Evolutionary conservation across 2,329 filamentous ascomycete genomes (phyloP).

Genomic region (Phaeoacremonium minimum): DNA sequence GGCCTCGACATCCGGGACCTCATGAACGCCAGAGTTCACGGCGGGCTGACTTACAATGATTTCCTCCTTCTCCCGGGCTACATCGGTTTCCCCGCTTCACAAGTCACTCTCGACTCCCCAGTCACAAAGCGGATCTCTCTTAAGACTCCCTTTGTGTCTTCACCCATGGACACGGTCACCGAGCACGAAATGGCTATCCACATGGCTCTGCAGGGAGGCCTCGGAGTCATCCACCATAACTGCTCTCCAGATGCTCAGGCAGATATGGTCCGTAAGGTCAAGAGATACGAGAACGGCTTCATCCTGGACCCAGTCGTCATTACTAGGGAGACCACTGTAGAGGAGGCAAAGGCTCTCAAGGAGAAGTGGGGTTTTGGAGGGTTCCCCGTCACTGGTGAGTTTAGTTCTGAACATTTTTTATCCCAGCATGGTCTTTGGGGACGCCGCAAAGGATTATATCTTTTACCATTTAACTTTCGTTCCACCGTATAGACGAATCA

Average conservation of each 20-base stretch:
- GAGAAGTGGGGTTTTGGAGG: conserved; percentile 98
- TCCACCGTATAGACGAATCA: conserved; percentile 93
- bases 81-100: conserved; percentile 93
- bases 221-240: conserved; percentile 98
- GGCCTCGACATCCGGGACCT: conserved; percentile 83
- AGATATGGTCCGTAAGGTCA: conserved; percentile 98
- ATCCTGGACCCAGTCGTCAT: conserved; percentile 95
- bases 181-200: conserved; percentile 99
- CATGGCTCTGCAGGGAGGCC: conserved; percentile 82
- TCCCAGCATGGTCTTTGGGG: too few relatives aligned
- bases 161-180: conserved; percentile 99
- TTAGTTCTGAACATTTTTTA: too few relatives aligned
- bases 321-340: conserved; percentile 79
- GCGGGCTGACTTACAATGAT: conserved; percentile 97
- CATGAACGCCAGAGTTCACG: conserved; percentile 86
- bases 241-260: conserved; percentile 96
- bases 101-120: conserved; percentile 82
- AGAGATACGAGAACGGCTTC: conserved; percentile 99
- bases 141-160: conserved; percentile 95
- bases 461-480: conserved; percentile 97
- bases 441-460: too few relatives aligned
- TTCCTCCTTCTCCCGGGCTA: conserved; percentile 96
- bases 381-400: conserved; percentile 96
- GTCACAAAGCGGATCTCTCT: conserved; percentile 93
- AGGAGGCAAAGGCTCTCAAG: conserved; percentile 87